These are phyloP conservation scores for Lactuca sativa DNA, from an alignment of 129 eudicot genomes.

Conservation along the genomic window DNA sequence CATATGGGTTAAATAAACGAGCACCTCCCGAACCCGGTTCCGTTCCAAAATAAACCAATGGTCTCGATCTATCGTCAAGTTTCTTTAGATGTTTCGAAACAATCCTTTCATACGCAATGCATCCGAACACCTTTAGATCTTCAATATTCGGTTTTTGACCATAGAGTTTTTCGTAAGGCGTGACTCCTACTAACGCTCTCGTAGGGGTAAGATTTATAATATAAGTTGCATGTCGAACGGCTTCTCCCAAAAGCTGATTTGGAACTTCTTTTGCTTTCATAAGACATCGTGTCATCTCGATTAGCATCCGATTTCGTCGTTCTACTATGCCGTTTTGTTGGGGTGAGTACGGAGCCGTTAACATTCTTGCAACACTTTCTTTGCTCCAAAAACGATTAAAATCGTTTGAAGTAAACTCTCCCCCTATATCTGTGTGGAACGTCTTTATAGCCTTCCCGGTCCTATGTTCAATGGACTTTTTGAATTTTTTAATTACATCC, in stretches of 20 bases:
- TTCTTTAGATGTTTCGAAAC: too few species aligned
- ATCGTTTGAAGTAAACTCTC: too few species aligned
- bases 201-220: conserved; percentile 3
- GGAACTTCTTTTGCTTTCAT: conserved; percentile 22
- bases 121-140: too few species aligned
- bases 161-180: background rate
- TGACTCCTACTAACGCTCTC: background rate
- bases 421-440: too few species aligned
- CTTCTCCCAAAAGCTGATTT: conserved; percentile 20
- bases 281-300: conserved; percentile 21
- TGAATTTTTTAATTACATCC: too few species aligned
- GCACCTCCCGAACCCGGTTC: conserved; percentile 4
- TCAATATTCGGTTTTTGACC: background rate
- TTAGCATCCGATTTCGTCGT: background rate
- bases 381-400: too few species aligned
- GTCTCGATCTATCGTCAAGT: too few species aligned
- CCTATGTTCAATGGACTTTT: background rate
- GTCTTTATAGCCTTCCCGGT: too few species aligned
- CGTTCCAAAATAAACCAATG: background rate
- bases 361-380: background rate
- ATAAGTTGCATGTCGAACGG: background rate
- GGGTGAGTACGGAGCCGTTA: too few species aligned
- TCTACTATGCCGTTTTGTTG: too few species aligned
- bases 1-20: background rate
- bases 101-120: too few species aligned